Evolutionary conservation across 2,329 filamentous ascomycete genomes (phyloP), one percentile per base, ranked within the genome.

Genomic region (Simplicillium aogashimaense): DNA sequence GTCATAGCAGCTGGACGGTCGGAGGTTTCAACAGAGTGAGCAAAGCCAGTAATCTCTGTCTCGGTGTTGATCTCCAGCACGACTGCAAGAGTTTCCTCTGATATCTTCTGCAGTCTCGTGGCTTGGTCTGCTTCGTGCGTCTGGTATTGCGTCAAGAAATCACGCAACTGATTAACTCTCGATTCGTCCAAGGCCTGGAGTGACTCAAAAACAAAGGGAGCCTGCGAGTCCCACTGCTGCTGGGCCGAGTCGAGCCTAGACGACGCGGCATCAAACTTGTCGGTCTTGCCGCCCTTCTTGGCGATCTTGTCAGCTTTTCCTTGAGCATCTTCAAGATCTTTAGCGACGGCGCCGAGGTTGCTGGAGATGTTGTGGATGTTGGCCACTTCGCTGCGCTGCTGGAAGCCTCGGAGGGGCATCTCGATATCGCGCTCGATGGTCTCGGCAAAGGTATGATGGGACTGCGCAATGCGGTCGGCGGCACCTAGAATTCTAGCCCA

Each of bases 161-260:
- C 90, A 45, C 90, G 83, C 43, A 98, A 70, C 54, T 94, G 83
- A 59, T 95, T 95, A 49, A 94, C 69, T 41, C 92, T 79, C 51
- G 77, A 81, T 65, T 98, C 92, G 56, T 98, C 92, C 28, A 94
- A 69, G 6, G 86, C 83, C 59, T 98, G 92, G 18, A 98, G 75
- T 45, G 82, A 84, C 63, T 98, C 92, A 55, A 94, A 95, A 45
- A 95, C 83, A 61, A 86, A 97, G 1, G 92, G 92, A 12, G 92
- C 87, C 59, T 95, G 88, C 1, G 87, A 88, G 41, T 95, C 82
- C 92, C 92, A 98, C 57, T 94, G 84, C 48, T 82, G 75, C 35
- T 72, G 77, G n/a, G 87, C 83, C 44, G 78, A 78, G 47, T 94
- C 85, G 34, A 94, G 76, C 47, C 80, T 81, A 14, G 77, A 69